Base-by-base conservation (phyloP, 169 alveolate genomes). In the Sarcocystis neurona region DNA sequence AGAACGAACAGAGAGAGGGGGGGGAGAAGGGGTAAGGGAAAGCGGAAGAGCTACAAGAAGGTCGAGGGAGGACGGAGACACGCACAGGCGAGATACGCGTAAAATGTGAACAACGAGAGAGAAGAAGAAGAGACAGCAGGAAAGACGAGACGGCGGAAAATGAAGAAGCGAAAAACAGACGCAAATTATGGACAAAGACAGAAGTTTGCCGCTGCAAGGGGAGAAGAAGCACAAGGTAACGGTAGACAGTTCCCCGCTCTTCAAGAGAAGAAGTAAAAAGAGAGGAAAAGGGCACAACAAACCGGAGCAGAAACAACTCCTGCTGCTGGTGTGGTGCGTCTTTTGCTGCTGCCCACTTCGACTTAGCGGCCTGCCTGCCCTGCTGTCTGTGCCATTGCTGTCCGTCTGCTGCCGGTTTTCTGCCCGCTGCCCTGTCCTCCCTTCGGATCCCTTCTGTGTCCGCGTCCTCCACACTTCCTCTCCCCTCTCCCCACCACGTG, bases 21-120 rank as follows among this genome's bases (percentile, higher is more conserved):
- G 89, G 47, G 39, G 6, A 50, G 15, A 50, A 12, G 30, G 37
- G 47, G n/a, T n/a, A n/a, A n/a, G 0, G 8, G 66, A 44, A 47
- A 97, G 44, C 66, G 8, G 50, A 30, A 0, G 43, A 2, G n/a
- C 34, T 8, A 44, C 41, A 27, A 93, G 97, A 98, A 48, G 98
- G 97, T 98, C 92, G 97, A 99, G 44, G 99, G 99, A 23, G 99
- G 98, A 72, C 97, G 94, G n/a, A 98, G 93, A 95, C 97, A 95
- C 79, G 99, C 93, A 82, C 93, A 96, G 58, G 94, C 94, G 66
- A 96, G 96, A 30, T 99, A 99, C 94, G 98, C 99, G 95, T 96
- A 98, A 94, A 98, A 98, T 91, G 96, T 97, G 53, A 98, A 98
- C 95, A 98, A 98, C 92, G 96, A 97, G 53, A 98, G 95, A 37